Conservation (phyloP, 2,329 filamentous ascomycete genomes). For the Hymenoscyphus linearis region DNA sequence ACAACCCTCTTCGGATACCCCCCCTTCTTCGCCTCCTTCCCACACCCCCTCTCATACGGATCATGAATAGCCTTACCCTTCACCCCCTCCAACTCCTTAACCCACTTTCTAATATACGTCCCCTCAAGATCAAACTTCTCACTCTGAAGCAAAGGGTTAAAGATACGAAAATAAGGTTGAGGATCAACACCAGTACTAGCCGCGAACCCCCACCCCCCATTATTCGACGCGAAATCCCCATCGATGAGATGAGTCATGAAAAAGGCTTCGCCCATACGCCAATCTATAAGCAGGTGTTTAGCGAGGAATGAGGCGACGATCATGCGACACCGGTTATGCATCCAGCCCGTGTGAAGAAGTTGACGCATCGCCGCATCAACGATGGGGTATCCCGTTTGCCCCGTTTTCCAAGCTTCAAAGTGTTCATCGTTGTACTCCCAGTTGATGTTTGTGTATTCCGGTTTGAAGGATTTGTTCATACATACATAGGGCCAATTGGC, state of each 20-base stretch:
- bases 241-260: constrained; percentile 66
- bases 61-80: constrained; percentile 71
- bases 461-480: constrained; percentile 76
- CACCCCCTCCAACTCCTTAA: constrained; percentile 65
- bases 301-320: constrained; percentile 73
- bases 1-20: constrained; percentile 75
- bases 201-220: constrained; percentile 38
- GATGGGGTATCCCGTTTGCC: constrained; percentile 73
- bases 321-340: constrained; percentile 86
- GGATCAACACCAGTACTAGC: constrained; percentile 73
- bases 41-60: constrained; percentile 64
- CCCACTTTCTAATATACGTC: constrained; percentile 76
- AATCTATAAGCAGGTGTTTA: constrained; percentile 78
- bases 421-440: constrained; percentile 72
- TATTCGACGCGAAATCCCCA: constrained; percentile 33
- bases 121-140: constrained; percentile 80
- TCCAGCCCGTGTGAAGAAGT: constrained; percentile 61
- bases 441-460: constrained; percentile 72
- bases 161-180: constrained; percentile 86
- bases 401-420: constrained; percentile 70
- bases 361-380: constrained; percentile 86
- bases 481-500: constrained; percentile 81
- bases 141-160: constrained; percentile 79
- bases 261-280: constrained; percentile 73
- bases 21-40: constrained; percentile 50